Conservation (phyloP, 768 basidiomycete species). For the Lepiota brunneoincarnata region DNA sequence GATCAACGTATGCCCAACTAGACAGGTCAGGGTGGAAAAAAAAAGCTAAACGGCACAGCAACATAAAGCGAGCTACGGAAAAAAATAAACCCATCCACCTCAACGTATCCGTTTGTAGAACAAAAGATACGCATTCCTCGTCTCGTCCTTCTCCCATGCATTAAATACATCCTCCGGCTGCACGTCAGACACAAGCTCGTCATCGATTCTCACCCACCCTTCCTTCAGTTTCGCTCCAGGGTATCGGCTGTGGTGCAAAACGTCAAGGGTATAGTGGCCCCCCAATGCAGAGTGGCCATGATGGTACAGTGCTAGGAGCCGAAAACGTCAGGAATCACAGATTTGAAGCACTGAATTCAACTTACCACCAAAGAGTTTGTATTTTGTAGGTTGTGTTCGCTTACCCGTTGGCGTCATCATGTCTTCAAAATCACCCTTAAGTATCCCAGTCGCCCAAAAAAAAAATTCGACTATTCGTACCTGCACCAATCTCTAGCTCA, state of each 20-base stretch:
- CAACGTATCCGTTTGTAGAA: slow-evolving; percentile 67
- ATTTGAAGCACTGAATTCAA: slow-evolving; percentile 3
- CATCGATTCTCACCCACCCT: slow-evolving; percentile 92
- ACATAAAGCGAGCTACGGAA: no score
- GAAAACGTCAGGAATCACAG: background rate
- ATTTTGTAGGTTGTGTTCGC: slow-evolving; percentile 47
- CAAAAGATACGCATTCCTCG: slow-evolving; percentile 79
- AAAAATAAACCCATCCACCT: no score
- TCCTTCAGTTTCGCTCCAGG: slow-evolving; percentile 46
- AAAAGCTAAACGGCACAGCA: no score
- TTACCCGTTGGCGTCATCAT: slow-evolving; percentile 55
- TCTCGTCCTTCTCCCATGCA: slow-evolving; percentile 47
- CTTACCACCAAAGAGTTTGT: slow-evolving; percentile 83
- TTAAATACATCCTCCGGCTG: slow-evolving; percentile 72
- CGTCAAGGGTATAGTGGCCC: slow-evolving; percentile 94
- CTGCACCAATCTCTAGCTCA: slow-evolving; percentile 72
- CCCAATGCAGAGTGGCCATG: slow-evolving; percentile 89
- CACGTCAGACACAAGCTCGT: slow-evolving; percentile 82
- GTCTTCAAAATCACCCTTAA: slow-evolving; percentile 33
- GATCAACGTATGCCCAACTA: no score
- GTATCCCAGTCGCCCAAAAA: background rate
- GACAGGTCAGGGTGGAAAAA: no score
- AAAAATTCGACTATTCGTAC: slow-evolving; percentile 32
- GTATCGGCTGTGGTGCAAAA: slow-evolving; percentile 71
- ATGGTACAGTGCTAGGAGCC: slow-evolving; percentile 75